A percentile compares a stretch with the other conserved stretches of the same genome.
Evolutionary conservation across 768 basidiomycete genomes (phyloP).

Genomic region (Dacryopinax spathularia): DNA sequence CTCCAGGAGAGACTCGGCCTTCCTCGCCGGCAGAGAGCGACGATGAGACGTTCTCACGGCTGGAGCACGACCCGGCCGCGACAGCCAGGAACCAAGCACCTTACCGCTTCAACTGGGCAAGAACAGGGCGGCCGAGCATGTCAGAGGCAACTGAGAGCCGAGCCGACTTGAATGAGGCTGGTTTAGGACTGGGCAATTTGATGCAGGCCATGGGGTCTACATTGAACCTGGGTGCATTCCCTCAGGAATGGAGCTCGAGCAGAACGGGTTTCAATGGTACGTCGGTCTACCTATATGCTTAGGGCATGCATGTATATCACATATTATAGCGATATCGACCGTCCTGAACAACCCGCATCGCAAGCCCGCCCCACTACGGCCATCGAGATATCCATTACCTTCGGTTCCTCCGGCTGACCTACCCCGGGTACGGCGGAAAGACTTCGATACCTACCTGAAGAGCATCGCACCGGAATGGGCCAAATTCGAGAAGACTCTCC

Average conservation of each 20-base stretch:
- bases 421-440: slow-evolving; percentile 64
- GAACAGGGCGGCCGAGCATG: slow-evolving; percentile 8
- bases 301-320: not conserved
- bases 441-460: slow-evolving; percentile 71
- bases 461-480: slow-evolving; percentile 67
- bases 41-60: not conserved
- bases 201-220: slow-evolving; percentile 5
- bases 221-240: slow-evolving; percentile 3
- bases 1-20: not conserved
- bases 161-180: not conserved
- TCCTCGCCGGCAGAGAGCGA: not conserved
- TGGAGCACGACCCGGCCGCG: not conserved
- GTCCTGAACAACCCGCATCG: slow-evolving; percentile 84
- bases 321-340: slow-evolving; percentile 66
- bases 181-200: slow-evolving; percentile 1
- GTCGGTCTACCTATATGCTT: slow-evolving; percentile 12
- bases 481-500: slow-evolving; percentile 34
- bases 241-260: slow-evolving; percentile 12
- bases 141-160: slow-evolving; percentile 10
- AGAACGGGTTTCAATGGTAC: slow-evolving; percentile 78
- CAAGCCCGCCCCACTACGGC: slow-evolving; percentile 71
- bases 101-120: slow-evolving; percentile 12
- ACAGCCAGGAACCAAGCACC: slow-evolving; percentile 5
- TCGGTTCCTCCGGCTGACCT: slow-evolving; percentile 57
- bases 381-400: slow-evolving; percentile 60